A percentile compares a stretch with the other conserved stretches of the same genome.
phyloP scores from a whole-genome alignment of 2,329 filamentous ascomycete genomes.

The Penicillium sp. region DNA sequence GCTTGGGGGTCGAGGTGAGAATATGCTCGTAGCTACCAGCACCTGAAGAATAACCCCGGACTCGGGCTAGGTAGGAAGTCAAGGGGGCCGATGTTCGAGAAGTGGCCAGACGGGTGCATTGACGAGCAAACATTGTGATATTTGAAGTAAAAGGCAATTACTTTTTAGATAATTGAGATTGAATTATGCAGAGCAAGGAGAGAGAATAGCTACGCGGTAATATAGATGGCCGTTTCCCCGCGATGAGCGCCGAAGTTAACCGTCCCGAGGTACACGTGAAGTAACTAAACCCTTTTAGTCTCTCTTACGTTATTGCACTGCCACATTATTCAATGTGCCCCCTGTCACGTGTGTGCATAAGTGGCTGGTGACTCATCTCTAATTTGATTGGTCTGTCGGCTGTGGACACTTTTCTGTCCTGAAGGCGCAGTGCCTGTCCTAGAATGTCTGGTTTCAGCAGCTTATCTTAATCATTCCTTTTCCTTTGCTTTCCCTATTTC shows the following conservation, averaged over 20 bases:
- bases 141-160: neutral
- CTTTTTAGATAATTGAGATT: neutral
- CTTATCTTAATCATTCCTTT: constrained; percentile 8
- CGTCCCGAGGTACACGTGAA: constrained; percentile 20
- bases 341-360: constrained; percentile 4
- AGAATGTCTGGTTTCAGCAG: constrained; percentile 16
- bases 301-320: neutral
- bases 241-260: constrained; percentile 28
- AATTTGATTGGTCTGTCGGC: constrained; percentile 17
- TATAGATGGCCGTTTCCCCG: constrained; percentile 16
- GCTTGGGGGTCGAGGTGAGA: constrained; percentile 74
- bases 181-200: neutral
- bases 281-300: neutral
- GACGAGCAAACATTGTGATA: constrained; percentile 41
- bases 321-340: neutral
- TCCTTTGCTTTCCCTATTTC: constrained; percentile 11
- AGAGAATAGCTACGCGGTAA: neutral
- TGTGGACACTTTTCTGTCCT: constrained; percentile 38
- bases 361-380: constrained; percentile 22
- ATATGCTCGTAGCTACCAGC: constrained; percentile 71
- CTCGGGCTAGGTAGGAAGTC: constrained; percentile 36
- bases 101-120: constrained; percentile 60
- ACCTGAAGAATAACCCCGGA: constrained; percentile 43
- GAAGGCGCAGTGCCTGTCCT: constrained; percentile 15
- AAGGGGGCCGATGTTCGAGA: constrained; percentile 49